Conservation (phyloP, 305 asterid species). For the Fraxinus paxiana region DNA sequence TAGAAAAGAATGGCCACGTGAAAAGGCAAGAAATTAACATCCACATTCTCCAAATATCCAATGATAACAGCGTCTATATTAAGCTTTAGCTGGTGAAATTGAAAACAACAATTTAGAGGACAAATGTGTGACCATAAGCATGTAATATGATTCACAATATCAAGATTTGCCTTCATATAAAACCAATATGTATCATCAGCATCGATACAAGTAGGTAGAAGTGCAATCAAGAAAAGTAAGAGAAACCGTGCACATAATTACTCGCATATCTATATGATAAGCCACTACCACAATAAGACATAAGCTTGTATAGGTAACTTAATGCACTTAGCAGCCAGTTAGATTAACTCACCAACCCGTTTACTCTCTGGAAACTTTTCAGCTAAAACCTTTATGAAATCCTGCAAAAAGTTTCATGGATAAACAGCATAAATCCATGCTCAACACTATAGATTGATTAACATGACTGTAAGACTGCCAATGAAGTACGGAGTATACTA, state of each 20-base stretch:
- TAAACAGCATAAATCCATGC: slow-evolving; percentile 5
- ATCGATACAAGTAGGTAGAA: neutral
- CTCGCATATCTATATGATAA: slow-evolving; percentile 10
- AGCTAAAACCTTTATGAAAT: slow-evolving; percentile 59
- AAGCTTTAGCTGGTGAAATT: neutral
- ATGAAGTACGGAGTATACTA: neutral
- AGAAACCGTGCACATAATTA: neutral
- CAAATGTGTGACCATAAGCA: neutral
- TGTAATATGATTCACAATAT: neutral
- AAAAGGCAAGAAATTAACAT: neutral
- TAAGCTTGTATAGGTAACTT: neutral
- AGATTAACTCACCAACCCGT: slow-evolving; percentile 84
- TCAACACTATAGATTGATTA: neutral
- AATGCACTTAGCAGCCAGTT: slow-evolving; percentile 11
- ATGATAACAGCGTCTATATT: neutral
- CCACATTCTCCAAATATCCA: neutral
- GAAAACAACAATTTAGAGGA: neutral
- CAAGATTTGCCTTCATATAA: neutral
- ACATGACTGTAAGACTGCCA: slow-evolving; percentile 9
- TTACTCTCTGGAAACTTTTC: slow-evolving; percentile 78
- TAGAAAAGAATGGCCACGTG: neutral
- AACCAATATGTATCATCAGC: neutral
- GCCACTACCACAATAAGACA: neutral
- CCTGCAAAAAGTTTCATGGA: slow-evolving; percentile 41
- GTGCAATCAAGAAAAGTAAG: slow-evolving; percentile 8